Conservation (phyloP, 1,139 yeast genomes). For the Nakaseomyces nivariensis region DNA sequence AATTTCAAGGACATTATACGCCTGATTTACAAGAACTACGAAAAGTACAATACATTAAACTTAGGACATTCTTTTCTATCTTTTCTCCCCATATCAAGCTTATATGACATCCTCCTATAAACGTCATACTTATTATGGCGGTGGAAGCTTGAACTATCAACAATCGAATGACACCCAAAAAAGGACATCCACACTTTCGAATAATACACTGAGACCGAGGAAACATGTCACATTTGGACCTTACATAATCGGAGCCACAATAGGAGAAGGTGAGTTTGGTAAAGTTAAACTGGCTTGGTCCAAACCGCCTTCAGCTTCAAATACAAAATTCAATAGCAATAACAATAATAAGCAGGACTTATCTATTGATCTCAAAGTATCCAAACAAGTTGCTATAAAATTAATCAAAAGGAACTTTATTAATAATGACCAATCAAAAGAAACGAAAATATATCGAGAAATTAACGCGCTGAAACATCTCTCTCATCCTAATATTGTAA, state of each 20-base stretch:
- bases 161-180: conserved; percentile 6
- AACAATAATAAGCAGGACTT: not conserved
- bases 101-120: conserved; percentile 4
- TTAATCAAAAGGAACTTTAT: conserved; percentile 79
- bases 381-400: conserved; percentile 89
- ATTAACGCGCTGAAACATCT: conserved; percentile 79
- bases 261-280: conserved; percentile 97
- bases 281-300: conserved; percentile 95
- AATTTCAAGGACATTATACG: too few relatives aligned
- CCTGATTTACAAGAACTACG: not conserved
- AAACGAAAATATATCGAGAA: conserved; percentile 83
- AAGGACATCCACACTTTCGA: conserved; percentile 2
- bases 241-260: conserved; percentile 77
- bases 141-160: conserved; percentile 7
- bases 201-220: conserved; percentile 9
- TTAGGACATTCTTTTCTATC: not conserved
- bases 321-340: not conserved
- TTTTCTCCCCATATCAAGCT: not conserved
- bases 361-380: conserved; percentile 22
- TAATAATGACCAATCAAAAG: conserved; percentile 72
- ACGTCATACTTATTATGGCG: conserved; percentile 22
- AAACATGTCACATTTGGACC: conserved; percentile 63
- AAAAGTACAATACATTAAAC: too few relatives aligned
- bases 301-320: conserved; percentile 8
- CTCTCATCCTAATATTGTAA: conserved; percentile 89